phyloP scores from a whole-genome alignment of 2,329 filamentous ascomycete genomes.

The Claviceps sp. region DNA sequence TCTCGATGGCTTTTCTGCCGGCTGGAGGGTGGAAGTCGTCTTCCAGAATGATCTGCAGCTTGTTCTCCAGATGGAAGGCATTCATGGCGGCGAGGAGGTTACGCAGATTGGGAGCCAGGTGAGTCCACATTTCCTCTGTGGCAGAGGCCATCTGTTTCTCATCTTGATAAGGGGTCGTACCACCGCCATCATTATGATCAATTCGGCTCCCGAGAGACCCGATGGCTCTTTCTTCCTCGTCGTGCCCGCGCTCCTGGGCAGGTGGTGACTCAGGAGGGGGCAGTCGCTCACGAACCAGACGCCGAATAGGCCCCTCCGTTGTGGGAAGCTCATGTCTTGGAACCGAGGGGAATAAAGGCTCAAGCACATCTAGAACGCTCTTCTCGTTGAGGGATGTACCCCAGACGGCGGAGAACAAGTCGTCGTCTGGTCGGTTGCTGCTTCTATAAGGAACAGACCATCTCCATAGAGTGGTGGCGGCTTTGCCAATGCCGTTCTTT shows the following conservation, averaged over 20 bases:
- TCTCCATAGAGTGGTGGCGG: conserved; percentile 5
- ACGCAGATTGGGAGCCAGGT: conserved; percentile 3
- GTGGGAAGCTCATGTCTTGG: conserved; percentile 4
- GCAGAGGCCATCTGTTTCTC: background rate
- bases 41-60: conserved; percentile 4
- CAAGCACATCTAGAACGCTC: conserved; percentile 2
- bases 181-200: background rate
- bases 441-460: conserved; percentile 11
- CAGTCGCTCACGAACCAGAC: conserved; percentile 5
- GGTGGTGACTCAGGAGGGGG: background rate
- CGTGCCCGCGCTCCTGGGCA: background rate
- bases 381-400: background rate
- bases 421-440: conserved; percentile 8
- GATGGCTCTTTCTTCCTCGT: background rate
- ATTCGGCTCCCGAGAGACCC: background rate
- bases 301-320: conserved; percentile 6
- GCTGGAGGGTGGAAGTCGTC: conserved; percentile 7
- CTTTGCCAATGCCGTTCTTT: background rate
- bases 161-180: background rate
- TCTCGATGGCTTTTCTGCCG: conserved; percentile 4
- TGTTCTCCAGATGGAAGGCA: conserved; percentile 6
- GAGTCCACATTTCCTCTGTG: conserved; percentile 9
- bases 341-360: conserved; percentile 4
- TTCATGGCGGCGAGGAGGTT: conserved; percentile 8
- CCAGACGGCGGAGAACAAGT: conserved; percentile 8